Evolutionary conservation across 495 filamentous ascomycete genomes (phyloP), one percentile per base, ranked within the genome.

Genomic region (Daldinia grandis): DNA sequence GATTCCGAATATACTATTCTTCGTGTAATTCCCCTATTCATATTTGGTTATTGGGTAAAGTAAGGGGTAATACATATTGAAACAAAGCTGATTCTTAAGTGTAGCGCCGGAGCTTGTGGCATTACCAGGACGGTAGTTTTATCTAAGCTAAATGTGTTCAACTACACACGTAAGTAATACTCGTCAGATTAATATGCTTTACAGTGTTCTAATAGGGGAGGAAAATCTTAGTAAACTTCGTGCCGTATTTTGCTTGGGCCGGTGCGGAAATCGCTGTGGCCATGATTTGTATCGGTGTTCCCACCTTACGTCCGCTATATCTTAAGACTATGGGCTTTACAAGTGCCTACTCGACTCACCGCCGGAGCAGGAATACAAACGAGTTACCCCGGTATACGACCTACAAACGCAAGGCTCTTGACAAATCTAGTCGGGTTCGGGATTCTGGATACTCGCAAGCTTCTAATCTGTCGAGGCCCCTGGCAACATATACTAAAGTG

Each of bases 251-350:
- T 50, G 72, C 79, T 31, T 81, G 79, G 79, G 77, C 79, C 0
- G 78, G 76, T 28, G 79, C 79, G 17, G 79, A 81, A 40, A 80
- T 81, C 17, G 75, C 78, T 15, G 79, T 81, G 1, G 75, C 78
- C 5, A 78, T 81, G 77, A 64, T 81, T 3, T 81, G 79, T 66
- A 72, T 81, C 14, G 79, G 78, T 4, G 76, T 81, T 17, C 79
- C 79, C 9, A 79, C 79, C 8, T 68, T 81, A 4, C 69, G 79
- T 21, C 79, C 79, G 8, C 44, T 81, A 12, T 81, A 81, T 51
- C 72, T 79, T 21, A 77, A 70, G 44, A 64, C 74, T 1, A 74
- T 73, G 37, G 73, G 71, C 3, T 58, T 68, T 38, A 69, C 67
- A 2, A 62, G 60, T 24, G 67, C 67, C 10, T 73, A 76, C 49